phyloP scores from a whole-genome alignment of 805 yeast genomes.

The Metschnikowia continentalis region DNA sequence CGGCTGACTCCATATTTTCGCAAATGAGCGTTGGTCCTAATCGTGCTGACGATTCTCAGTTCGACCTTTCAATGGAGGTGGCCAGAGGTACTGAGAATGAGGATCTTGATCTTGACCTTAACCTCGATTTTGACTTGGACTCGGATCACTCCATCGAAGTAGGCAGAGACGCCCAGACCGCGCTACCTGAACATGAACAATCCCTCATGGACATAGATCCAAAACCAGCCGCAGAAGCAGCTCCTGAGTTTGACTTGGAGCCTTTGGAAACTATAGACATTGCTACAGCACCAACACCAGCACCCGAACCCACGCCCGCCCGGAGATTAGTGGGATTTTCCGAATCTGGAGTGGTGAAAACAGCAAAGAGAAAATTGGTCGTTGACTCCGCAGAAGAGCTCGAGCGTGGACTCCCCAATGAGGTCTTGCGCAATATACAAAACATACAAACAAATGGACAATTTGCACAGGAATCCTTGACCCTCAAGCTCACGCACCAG shows the following conservation, averaged over 20 bases:
- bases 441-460: constrained; percentile 19
- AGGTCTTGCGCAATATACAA: constrained; percentile 31
- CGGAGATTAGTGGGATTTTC: constrained; percentile 30
- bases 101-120: constrained; percentile 22
- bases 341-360: constrained; percentile 43
- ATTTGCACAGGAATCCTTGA: constrained; percentile 18
- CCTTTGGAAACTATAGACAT: constrained; percentile 35
- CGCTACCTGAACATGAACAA: constrained; percentile 17
- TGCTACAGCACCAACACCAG: constrained; percentile 17
- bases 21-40: constrained; percentile 12
- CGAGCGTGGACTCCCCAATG: constrained; percentile 38
- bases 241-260: constrained; percentile 12
- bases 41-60: constrained; percentile 22
- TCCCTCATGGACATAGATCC: constrained; percentile 14
- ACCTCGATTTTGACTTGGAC: constrained; percentile 52
- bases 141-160: constrained; percentile 50
- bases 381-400: constrained; percentile 45
- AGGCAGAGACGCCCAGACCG: constrained; percentile 41
- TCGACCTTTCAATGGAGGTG: constrained; percentile 62
- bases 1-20: constrained; percentile 1
- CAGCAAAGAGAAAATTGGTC: constrained; percentile 42
- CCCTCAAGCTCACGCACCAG: constrained; percentile 25
- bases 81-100: constrained; percentile 48
- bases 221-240: constrained; percentile 1
- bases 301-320: constrained; percentile 18